A percentile compares a stretch with the other conserved stretches of the same genome.
Evolutionary conservation across 257 asterid species (phyloP).

Genomic region (Solanum rostratum): DNA sequence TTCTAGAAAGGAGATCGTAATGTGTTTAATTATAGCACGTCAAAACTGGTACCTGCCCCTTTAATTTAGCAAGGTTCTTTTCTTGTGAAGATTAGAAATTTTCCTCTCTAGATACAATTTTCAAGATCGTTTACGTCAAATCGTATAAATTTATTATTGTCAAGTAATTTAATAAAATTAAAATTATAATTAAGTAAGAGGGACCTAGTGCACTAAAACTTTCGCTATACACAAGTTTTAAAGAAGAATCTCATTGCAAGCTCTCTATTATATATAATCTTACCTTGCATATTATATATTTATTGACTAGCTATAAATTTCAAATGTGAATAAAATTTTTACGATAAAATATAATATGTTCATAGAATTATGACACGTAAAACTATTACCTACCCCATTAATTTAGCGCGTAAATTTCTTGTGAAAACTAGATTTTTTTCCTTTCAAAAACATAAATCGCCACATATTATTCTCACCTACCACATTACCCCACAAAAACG

Average conservation of each 20-base stretch:
- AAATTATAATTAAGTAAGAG: neutral
- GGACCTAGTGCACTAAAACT: too few relatives aligned
- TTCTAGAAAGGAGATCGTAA: neutral
- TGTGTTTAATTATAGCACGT: neutral
- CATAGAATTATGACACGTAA: neutral
- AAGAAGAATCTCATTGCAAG: too few relatives aligned
- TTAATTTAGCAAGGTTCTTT: neutral
- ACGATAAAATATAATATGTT: neutral
- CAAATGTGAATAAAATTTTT: accelerated
- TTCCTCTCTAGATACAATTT: neutral
- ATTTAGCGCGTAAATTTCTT: neutral
- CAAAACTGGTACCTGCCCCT: neutral
- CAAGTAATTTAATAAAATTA: accelerated
- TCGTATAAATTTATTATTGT: accelerated
- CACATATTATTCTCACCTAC: neutral
- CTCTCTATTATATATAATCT: too few relatives aligned
- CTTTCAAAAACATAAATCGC: neutral
- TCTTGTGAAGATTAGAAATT: neutral
- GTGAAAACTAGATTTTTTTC: neutral
- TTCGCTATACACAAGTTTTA: too few relatives aligned
- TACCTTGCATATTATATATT: neutral
- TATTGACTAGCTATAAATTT: neutral
- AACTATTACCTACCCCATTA: neutral
- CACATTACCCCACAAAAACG: neutral
- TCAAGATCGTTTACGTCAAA: accelerated